Percentiles rank a stretch among this genome's conserved stretches.
These are phyloP conservation scores for Penicillium cataractarum DNA, from an alignment of 495 filamentous ascomycete species.

Conservation along the genomic window DNA sequence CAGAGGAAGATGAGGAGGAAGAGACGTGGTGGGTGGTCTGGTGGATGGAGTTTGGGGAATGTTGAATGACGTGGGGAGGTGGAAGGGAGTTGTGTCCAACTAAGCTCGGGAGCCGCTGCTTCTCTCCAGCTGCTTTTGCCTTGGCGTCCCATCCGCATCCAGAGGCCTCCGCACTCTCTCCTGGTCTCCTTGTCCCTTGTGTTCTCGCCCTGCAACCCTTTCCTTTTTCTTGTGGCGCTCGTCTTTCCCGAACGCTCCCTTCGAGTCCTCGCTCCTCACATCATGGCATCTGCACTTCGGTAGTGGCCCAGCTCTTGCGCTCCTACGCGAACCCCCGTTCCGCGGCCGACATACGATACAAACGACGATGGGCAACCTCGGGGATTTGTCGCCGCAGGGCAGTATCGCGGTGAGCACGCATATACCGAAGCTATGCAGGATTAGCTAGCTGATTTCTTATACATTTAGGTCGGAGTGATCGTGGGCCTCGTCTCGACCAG, in stretches of 20 bases:
- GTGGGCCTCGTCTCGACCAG: constrained; percentile 92
- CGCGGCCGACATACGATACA: constrained; percentile 39
- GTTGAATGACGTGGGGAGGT: constrained; percentile 31
- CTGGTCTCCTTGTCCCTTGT: constrained; percentile 14
- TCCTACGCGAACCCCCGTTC: constrained; percentile 18
- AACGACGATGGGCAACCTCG: constrained; percentile 69
- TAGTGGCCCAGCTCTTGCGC: constrained; percentile 28
- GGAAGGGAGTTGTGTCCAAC: constrained; percentile 28
- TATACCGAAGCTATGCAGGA: neutral
- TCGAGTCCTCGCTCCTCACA: constrained; percentile 11
- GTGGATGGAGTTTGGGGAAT: neutral
- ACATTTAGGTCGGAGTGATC: constrained; percentile 81
- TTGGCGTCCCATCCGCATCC: constrained; percentile 32
- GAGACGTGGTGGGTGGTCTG: constrained; percentile 16
- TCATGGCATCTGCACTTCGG: constrained; percentile 32
- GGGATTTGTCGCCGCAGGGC: constrained; percentile 81
- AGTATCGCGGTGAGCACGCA: constrained; percentile 74
- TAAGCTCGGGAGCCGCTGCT: constrained; percentile 31
- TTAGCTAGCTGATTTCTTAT: constrained; percentile 17
- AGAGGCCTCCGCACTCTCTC: constrained; percentile 19
- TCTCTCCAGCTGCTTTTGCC: constrained; percentile 16
- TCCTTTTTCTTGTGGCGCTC: constrained; percentile 1
- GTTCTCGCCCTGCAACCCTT: constrained; percentile 11
- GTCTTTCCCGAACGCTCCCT: neutral
- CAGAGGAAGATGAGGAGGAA: constrained; percentile 21